Evolutionary conservation across 2,329 filamentous ascomycete genomes (phyloP).

Genomic region (Chaetomiaceae sp.): DNA sequence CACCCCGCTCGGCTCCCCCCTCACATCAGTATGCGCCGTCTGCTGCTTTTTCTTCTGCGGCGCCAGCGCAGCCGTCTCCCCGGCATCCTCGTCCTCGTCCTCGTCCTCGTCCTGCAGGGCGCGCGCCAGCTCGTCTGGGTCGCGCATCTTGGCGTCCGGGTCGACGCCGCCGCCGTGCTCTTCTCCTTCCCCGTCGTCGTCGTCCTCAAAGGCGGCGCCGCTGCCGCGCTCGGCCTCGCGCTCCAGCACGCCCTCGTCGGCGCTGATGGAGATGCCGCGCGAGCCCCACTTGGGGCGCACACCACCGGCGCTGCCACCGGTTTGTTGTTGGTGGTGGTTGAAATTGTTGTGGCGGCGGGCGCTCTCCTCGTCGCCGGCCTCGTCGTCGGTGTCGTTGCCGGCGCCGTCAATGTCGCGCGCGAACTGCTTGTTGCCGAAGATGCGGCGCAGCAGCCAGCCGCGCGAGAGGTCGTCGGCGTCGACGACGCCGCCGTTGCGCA

Average conservation of each 20-base stretch:
- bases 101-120: conserved; percentile 55
- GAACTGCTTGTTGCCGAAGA: conserved; percentile 59
- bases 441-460: conserved; percentile 74
- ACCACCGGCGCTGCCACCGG: conserved; percentile 12
- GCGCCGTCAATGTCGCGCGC: conserved; percentile 38
- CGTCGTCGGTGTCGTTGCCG: conserved; percentile 35
- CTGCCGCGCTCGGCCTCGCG: conserved; percentile 33
- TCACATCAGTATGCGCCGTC: conserved; percentile 20
- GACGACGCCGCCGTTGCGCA: conserved; percentile 78
- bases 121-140: conserved; percentile 58
- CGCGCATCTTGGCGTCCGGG: conserved; percentile 59
- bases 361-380: conserved; percentile 61
- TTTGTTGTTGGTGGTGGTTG: conserved; percentile 10
- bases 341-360: conserved; percentile 18
- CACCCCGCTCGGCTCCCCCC: conserved; percentile 34
- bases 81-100: conserved; percentile 41
- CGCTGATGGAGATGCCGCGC: conserved; percentile 60
- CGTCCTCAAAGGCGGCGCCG: not conserved
- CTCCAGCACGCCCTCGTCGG: conserved; percentile 54
- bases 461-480: conserved; percentile 82
- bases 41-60: conserved; percentile 4
- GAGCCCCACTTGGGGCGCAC: conserved; percentile 54
- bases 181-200: conserved; percentile 38
- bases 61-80: not conserved
- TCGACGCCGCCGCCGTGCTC: conserved; percentile 40